These are phyloP conservation scores for Viola odorata DNA, from an alignment of 345 rosid species.

Conservation along the genomic window DNA sequence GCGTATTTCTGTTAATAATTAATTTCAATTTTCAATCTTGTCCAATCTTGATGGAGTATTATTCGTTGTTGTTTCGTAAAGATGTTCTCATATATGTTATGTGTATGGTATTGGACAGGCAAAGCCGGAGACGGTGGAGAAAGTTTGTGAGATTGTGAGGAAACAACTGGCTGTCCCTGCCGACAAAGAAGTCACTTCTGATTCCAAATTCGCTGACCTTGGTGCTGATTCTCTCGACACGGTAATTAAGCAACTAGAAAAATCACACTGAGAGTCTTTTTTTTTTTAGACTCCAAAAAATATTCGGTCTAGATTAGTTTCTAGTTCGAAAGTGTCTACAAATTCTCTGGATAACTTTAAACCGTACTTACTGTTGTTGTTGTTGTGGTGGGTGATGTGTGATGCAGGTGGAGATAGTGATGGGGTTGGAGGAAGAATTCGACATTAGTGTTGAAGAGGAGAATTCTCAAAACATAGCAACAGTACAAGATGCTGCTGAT, in stretches of 20 bases:
- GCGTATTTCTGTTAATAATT: neutral
- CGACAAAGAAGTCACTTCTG: slow-evolving; percentile 5
- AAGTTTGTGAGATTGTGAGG: slow-evolving; percentile 22
- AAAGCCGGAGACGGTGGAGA: slow-evolving; percentile 24
- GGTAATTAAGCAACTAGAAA: no score
- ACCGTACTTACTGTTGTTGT: no score
- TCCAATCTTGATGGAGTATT: neutral
- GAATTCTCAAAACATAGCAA: slow-evolving; percentile 19
- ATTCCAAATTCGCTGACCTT: slow-evolving; percentile 21
- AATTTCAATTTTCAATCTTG: neutral
- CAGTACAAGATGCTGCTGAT: slow-evolving; percentile 19
- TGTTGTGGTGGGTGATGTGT: no score
- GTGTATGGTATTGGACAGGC: slow-evolving; percentile 10
- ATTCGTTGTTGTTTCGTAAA: neutral
- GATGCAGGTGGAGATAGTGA: slow-evolving; percentile 21
- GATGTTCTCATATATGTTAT: neutral
- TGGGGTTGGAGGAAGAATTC: slow-evolving; percentile 20
- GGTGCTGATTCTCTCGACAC: slow-evolving; percentile 32
- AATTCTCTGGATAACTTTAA: no score
- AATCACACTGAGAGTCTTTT: no score
- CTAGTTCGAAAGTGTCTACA: no score
- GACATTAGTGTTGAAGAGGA: slow-evolving; percentile 19
- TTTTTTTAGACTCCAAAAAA: no score
- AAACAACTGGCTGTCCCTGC: slow-evolving; percentile 20
- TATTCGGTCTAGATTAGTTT: no score